Base-by-base conservation (phyloP, 305 asterid genomes). In the Fraxinus paxiana region DNA sequence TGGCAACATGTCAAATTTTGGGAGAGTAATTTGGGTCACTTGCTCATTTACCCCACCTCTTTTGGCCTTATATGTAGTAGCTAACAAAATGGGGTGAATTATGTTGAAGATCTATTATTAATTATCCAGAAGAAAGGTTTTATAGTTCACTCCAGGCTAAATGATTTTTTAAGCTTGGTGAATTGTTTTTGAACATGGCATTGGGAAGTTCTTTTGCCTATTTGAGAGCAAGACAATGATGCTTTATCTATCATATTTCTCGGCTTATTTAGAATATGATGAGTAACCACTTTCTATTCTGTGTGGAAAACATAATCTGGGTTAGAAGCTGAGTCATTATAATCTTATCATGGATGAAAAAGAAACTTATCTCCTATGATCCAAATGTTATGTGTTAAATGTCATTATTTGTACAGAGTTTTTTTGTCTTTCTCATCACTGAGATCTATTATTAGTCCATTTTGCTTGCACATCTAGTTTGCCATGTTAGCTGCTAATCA, bases 11-110 rank as follows among this genome's bases (percentile, higher is more conserved):
- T 80, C 90, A 22, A 86, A 77, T 82, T 83, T 85, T 41, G 70
- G 82, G 31, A 85, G 85, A 80, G 83, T 85, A 78, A 80, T 88
- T 78, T 28, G 89, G 91, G 90, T 87, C 37, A 85, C 86, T 82
- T 76, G 59, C 77, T 86, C 71, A 33, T 35, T 67, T 61, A 6
- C 35, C 82, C 33, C 34, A 76, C 56, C 41, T 22, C 31, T 67
- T 73, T 73, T 70, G 17, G 26, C 31, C 13, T 61, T 30, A 61
- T 8, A 22, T 22, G 70, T 67, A 13, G 5, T 4, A 9, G 13
- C 18, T 72, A 33, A 28, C 69, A 37, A 61, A 61, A 61, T 61
- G 31, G 31, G 70, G n/a, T 61, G 33, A 61, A 61, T 61, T 61
- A 2, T 56, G 12, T 5, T 56, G 9, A n/a, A 56, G 5, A 56